Percentiles rank a stretch among this genome's conserved stretches.
phyloP scores from a whole-genome alignment of 2,329 filamentous ascomycete species.

The Rugonectria rugulosa region DNA sequence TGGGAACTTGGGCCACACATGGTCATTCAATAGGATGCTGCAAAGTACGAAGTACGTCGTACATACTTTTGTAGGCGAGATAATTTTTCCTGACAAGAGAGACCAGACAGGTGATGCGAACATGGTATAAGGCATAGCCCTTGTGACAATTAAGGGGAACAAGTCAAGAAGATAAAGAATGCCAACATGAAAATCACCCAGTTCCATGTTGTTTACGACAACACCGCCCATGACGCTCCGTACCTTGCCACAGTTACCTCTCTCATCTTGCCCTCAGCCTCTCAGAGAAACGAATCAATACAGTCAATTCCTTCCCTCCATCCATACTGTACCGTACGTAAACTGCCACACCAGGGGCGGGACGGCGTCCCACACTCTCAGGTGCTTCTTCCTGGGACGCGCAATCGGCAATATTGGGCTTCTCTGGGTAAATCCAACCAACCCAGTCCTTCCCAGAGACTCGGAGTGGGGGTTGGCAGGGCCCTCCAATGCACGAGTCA shows the following conservation, averaged over 20 bases:
- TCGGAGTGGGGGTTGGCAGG: neutral
- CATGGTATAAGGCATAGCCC: no score
- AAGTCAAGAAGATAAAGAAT: no score
- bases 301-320: neutral
- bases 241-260: no score
- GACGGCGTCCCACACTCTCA: neutral
- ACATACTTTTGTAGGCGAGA: neutral
- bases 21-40: neutral
- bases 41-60: neutral
- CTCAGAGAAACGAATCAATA: neutral
- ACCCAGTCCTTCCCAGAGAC: neutral
- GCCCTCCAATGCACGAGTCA: slow-evolving; percentile 1
- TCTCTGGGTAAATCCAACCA: neutral
- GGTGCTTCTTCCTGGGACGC: slow-evolving; percentile 3
- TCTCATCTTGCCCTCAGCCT: no score
- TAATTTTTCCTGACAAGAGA: neutral
- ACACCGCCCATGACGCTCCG: no score
- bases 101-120: neutral
- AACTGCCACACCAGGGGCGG: neutral
- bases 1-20: neutral
- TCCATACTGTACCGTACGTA: no score
- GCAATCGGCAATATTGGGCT: slow-evolving; percentile 7
- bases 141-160: no score
- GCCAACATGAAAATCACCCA: no score
- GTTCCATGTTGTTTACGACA: no score